phyloP scores from a whole-genome alignment of 225 moss, liverwort and hornwort species.

The Polytrichum commune region DNA sequence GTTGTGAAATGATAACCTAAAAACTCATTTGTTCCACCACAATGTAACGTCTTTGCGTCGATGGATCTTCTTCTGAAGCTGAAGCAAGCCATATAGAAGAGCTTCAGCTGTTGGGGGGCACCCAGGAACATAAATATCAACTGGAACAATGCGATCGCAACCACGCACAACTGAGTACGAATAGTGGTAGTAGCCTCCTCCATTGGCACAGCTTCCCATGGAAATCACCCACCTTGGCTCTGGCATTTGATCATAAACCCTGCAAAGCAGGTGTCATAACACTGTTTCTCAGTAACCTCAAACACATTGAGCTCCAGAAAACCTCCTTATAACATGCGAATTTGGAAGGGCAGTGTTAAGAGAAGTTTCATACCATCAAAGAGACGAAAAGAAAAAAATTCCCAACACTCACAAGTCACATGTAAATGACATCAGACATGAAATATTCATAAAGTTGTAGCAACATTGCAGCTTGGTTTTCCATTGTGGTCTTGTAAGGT shows the following conservation, averaged over 20 bases:
- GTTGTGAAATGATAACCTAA: neutral
- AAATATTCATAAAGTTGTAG: too few relatives aligned
- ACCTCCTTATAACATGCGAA: too few relatives aligned
- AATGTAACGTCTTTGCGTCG: conserved; percentile 89
- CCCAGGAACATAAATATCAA: conserved; percentile 90
- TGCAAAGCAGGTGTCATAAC: conserved; percentile 11
- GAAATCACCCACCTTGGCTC: conserved; percentile 94
- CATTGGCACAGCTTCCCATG: conserved; percentile 93
- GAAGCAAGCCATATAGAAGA: conserved; percentile 81
- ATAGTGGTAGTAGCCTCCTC: conserved; percentile 87
- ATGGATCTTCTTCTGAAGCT: conserved; percentile 89
- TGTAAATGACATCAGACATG: too few relatives aligned
- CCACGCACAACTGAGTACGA: conserved; percentile 92
- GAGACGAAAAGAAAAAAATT: too few relatives aligned
- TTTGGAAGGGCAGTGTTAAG: too few relatives aligned
- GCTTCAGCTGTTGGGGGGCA: conserved; percentile 94
- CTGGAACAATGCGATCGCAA: conserved; percentile 86
- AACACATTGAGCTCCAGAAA: too few relatives aligned
- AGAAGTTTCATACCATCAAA: too few relatives aligned
- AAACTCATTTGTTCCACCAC: conserved; percentile 78
- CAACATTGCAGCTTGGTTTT: too few relatives aligned
- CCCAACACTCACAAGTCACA: too few relatives aligned
- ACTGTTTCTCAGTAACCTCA: too few relatives aligned
- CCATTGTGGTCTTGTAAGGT: too few relatives aligned
- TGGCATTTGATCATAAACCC: conserved; percentile 98